A percentile compares a stretch with the other conserved stretches of the same genome.
Evolutionary conservation across 257 asterid genomes (phyloP).

Genomic region (Nicotiana obtusifolia): DNA sequence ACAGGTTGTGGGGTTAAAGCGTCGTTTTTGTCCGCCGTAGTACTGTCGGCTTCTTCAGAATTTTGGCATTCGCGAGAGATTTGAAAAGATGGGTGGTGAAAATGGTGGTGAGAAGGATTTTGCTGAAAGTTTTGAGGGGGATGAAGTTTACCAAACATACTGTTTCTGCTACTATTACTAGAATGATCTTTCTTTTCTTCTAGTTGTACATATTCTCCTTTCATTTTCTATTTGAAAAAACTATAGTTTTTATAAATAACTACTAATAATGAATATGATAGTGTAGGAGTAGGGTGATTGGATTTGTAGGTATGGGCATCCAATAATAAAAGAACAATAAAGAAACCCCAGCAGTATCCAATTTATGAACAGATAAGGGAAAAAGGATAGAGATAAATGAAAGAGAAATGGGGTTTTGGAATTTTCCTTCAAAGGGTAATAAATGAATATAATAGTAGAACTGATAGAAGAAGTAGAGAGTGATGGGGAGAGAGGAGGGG

Average conservation of each 20-base stretch:
- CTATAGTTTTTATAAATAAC: background rate
- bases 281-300: constrained; percentile 9
- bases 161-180: background rate
- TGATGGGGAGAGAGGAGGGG: background rate
- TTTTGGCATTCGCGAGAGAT: constrained; percentile 26
- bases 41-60: constrained; percentile 36
- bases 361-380: background rate
- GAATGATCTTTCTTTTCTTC: constrained; percentile 27
- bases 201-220: constrained; percentile 32
- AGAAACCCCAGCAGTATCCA: background rate
- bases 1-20: constrained; percentile 3
- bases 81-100: constrained; percentile 17
- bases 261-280: background rate
- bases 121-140: constrained; percentile 7
- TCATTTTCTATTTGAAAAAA: constrained; percentile 23
- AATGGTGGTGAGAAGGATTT: constrained; percentile 35
- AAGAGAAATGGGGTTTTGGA: constrained; percentile 8
- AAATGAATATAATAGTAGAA: background rate
- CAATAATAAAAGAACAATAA: background rate
- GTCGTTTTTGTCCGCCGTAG: constrained; percentile 4
- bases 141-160: constrained; percentile 32
- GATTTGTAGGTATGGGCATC: background rate
- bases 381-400: constrained; percentile 11
- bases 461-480: background rate
- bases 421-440: constrained; percentile 16